These are phyloP conservation scores for Daldinia grandis DNA, from an alignment of 495 filamentous ascomycete species.

Conservation along the genomic window DNA sequence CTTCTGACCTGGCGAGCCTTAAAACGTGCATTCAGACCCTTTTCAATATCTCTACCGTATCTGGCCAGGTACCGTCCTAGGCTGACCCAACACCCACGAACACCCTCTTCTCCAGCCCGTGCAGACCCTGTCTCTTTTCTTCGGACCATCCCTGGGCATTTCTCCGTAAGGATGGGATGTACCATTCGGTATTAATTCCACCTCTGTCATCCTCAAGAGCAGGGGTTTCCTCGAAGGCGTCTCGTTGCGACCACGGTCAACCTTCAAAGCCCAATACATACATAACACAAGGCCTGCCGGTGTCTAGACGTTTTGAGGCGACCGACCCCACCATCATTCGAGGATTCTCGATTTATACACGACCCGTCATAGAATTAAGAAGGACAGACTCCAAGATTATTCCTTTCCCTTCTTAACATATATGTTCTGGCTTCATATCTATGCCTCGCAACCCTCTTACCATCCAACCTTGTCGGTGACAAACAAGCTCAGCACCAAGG, in stretches of 20 bases:
- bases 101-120: conserved; percentile 48
- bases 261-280: conserved; percentile 52
- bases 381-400: conserved; percentile 26
- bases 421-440: conserved; percentile 39
- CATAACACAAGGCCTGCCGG: conserved; percentile 53
- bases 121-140: conserved; percentile 53
- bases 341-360: conserved; percentile 45
- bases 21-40: conserved; percentile 49
- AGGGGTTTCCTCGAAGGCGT: conserved; percentile 53
- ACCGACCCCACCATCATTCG: conserved; percentile 52
- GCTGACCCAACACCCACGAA: conserved; percentile 48
- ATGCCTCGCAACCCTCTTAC: conserved; percentile 24
- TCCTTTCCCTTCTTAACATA: conserved; percentile 31
- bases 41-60: conserved; percentile 50
- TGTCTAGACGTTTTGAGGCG: conserved; percentile 48
- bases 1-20: conserved; percentile 51
- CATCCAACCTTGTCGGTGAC: conserved; percentile 26
- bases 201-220: conserved; percentile 57
- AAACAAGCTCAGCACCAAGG: conserved; percentile 29
- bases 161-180: conserved; percentile 57
- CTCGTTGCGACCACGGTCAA: conserved; percentile 57
- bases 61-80: conserved; percentile 44
- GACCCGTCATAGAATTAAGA: conserved; percentile 35
- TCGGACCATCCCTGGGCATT: conserved; percentile 60
- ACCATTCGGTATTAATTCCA: conserved; percentile 61